Evolutionary conservation across 495 filamentous ascomycete genomes (phyloP).

Genomic region (Talaromyces nanjingensis): DNA sequence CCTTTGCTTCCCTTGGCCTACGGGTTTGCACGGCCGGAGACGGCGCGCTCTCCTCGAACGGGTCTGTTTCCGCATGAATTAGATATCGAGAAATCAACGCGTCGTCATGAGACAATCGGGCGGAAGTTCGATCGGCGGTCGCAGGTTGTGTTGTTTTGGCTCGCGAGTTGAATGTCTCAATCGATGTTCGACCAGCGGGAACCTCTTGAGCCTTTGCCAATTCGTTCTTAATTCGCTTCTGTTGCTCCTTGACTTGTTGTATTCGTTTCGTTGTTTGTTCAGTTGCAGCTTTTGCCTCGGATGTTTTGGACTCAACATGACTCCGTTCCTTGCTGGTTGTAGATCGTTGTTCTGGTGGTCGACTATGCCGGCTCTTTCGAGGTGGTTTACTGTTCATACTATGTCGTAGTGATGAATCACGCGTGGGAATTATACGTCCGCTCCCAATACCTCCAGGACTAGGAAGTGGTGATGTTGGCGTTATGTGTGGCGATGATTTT

Average conservation of each 20-base stretch:
- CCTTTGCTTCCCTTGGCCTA: conserved; percentile 45
- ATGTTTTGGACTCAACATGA: conserved; percentile 27
- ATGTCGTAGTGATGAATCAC: conserved; percentile 64
- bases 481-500: background rate
- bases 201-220: conserved; percentile 22
- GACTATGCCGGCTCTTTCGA: conserved; percentile 21
- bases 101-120: conserved; percentile 17
- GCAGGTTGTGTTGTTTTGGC: conserved; percentile 24
- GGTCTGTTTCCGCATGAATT: conserved; percentile 12
- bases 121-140: conserved; percentile 15
- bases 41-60: conserved; percentile 59
- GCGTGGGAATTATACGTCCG: conserved; percentile 51
- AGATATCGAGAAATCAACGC: conserved; percentile 11
- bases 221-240: conserved; percentile 37
- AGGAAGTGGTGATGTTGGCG: conserved; percentile 12
- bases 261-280: conserved; percentile 44
- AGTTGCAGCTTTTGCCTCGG: conserved; percentile 27
- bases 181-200: conserved; percentile 7
- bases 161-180: conserved; percentile 24
- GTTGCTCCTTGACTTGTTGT: conserved; percentile 45
- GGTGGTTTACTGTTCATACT: conserved; percentile 30
- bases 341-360: background rate
- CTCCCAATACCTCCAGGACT: conserved; percentile 40
- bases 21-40: conserved; percentile 56
- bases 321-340: conserved; percentile 26